A percentile compares a stretch with the other conserved stretches of the same genome.
phyloP scores from a whole-genome alignment of 305 asterid genomes.

The Galium porrigens region DNA sequence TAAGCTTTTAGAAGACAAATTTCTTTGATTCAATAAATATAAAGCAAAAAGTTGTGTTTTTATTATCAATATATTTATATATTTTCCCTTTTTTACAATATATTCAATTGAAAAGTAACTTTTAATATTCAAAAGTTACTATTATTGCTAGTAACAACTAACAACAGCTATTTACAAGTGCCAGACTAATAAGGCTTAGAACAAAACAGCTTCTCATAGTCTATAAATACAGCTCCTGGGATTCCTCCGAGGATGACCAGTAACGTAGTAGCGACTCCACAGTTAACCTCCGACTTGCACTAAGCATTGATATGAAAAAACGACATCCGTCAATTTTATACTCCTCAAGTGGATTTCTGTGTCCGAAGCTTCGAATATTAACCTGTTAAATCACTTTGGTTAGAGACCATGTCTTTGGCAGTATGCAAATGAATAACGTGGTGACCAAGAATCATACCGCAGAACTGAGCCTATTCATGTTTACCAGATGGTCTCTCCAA shows the following conservation, averaged over 20 bases:
- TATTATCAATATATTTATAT: too few species aligned
- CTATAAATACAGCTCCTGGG: conserved; percentile 48
- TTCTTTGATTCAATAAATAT: too few species aligned
- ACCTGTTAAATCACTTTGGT: conserved; percentile 35
- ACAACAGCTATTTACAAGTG: neutral
- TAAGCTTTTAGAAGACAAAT: too few species aligned
- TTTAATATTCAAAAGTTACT: neutral
- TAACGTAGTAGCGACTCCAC: conserved; percentile 68
- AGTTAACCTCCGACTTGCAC: conserved; percentile 81
- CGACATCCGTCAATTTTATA: conserved; percentile 96
- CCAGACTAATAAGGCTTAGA: neutral
- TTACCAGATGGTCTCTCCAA: conserved; percentile 98
- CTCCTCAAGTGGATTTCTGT: conserved; percentile 90
- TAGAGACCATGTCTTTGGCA: neutral
- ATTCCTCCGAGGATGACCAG: conserved; percentile 89
- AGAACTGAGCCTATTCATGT: conserved; percentile 90
- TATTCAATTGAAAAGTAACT: neutral
- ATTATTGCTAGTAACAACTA: neutral
- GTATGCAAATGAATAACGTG: conserved; percentile 4
- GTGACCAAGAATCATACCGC: conserved; percentile 37
- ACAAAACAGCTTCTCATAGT: neutral
- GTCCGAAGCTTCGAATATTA: conserved; percentile 89
- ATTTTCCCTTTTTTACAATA: neutral
- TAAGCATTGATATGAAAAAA: conserved; percentile 91
- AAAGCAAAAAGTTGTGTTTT: too few species aligned